These are phyloP conservation scores for Microdochium bolleyi DNA, from an alignment of 2,329 filamentous ascomycete species.

Conservation along the genomic window DNA sequence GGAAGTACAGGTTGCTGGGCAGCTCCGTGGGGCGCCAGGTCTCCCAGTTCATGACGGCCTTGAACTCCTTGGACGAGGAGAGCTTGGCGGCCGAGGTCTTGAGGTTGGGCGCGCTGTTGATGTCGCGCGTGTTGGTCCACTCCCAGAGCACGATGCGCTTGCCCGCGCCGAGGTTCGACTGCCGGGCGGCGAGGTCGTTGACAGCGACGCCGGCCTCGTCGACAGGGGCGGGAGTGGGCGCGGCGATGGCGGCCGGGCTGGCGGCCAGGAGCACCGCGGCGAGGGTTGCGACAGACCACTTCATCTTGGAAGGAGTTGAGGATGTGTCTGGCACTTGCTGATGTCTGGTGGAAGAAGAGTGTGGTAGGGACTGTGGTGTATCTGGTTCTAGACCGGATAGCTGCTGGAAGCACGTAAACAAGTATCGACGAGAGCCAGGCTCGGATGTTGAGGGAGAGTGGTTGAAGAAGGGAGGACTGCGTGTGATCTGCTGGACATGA, in stretches of 20 bases:
- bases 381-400: background rate
- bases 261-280: background rate
- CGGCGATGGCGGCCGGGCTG: background rate
- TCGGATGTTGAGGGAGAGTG: background rate
- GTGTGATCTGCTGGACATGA: background rate
- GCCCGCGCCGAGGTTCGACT: background rate
- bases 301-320: background rate
- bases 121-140: constrained; percentile 5
- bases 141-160: constrained; percentile 9
- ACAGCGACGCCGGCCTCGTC: background rate
- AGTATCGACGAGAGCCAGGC: background rate
- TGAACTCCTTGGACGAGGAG: constrained; percentile 2
- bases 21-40: constrained; percentile 15
- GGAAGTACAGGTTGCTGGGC: constrained; percentile 25
- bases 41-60: constrained; percentile 14
- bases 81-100: constrained; percentile 4
- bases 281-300: background rate
- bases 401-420: background rate
- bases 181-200: background rate
- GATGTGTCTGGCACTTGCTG: background rate
- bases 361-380: background rate
- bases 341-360: background rate
- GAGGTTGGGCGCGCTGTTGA: constrained; percentile 2
- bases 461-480: background rate
- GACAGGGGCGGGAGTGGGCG: background rate